phyloP scores from a whole-genome alignment of 1,139 yeast species.

The Blastobotrys persicus region DNA sequence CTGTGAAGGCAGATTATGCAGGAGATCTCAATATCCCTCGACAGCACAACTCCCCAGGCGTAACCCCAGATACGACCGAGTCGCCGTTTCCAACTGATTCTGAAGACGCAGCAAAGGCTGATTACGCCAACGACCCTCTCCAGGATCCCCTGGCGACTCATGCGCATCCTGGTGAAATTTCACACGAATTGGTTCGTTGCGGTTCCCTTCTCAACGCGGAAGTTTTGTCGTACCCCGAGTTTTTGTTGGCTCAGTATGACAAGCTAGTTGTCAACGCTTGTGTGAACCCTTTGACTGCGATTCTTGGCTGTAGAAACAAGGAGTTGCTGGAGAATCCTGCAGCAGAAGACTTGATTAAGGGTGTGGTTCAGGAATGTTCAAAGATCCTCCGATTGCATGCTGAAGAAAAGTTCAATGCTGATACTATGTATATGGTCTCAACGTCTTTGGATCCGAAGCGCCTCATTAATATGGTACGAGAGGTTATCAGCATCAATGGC shows the following conservation, averaged over 20 bases:
- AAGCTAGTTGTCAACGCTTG: slow-evolving; percentile 74
- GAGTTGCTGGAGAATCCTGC: slow-evolving; percentile 44
- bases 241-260: slow-evolving; percentile 64
- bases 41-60: slow-evolving; percentile 5
- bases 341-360: slow-evolving; percentile 20
- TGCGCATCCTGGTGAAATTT: slow-evolving; percentile 8
- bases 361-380: slow-evolving; percentile 32
- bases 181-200: not conserved
- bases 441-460: slow-evolving; percentile 44
- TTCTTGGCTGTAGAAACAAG: slow-evolving; percentile 72
- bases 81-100: slow-evolving; percentile 18
- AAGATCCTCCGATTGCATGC: slow-evolving; percentile 35
- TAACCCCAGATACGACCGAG: slow-evolving; percentile 13
- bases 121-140: slow-evolving; percentile 14
- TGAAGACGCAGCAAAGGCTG: slow-evolving; percentile 24
- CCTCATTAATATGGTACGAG: slow-evolving; percentile 48
- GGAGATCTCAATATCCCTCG: not conserved
- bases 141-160: slow-evolving; percentile 10
- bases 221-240: slow-evolving; percentile 51
- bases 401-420: slow-evolving; percentile 20
- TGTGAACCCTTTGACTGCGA: slow-evolving; percentile 69
- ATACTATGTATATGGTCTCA: slow-evolving; percentile 22
- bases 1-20: slow-evolving; percentile 19
- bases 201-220: slow-evolving; percentile 41
- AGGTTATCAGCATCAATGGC: slow-evolving; percentile 48